Base-by-base conservation (phyloP, 2,329 filamentous ascomycete species). In the Aspergillus neotritici region DNA sequence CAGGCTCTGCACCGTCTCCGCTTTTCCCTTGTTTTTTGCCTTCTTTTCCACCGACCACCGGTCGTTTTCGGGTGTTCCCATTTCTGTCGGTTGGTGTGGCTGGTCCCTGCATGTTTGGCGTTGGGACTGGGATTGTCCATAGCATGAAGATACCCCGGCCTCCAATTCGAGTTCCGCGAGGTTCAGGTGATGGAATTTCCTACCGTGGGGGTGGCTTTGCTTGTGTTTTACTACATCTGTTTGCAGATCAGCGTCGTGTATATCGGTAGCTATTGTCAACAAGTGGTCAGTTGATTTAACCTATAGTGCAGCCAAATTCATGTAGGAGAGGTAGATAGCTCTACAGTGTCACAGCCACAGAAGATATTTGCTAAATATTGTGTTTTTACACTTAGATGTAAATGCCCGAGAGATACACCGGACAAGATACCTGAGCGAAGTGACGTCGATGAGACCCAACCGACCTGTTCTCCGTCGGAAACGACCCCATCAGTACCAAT, bases 111-210 rank as follows among this genome's bases (percentile, higher is more conserved):
- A 61, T 63, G 45, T 56, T 53, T 55, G 61, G 60, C 57, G 60
- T 61, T 56, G 45, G 43, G 17, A 31, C 21, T 30, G 54, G 52
- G 52, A 41, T 55, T 61, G 55, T 52, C 44, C 51, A 54, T 59
- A 56, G 51, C 60, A 63, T 64, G 55, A 56, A 58, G 56, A 64
- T 62, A 64, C 56, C 60, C 47, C 48, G 54, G 53, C 53, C 55
- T 59, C 49, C 47, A 56, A 53, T 52, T 53, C 48, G 46, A 44
- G 44, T 50, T 50, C 40, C 34, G 44, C 40, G 52, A 53, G 49
- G 47, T 52, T 55, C 31, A 48, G 53, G 49, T 25, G 52, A 48
- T 42, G 54, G 52, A 53, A 47, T 55, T 49, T 49, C 45, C 47
- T 48, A 51, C 43, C 51, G 46, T 49, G 48, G 54, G 54, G 49